Base-by-base conservation (phyloP, 1,284 basidiomycete species). In the Porodaedalea pini region DNA sequence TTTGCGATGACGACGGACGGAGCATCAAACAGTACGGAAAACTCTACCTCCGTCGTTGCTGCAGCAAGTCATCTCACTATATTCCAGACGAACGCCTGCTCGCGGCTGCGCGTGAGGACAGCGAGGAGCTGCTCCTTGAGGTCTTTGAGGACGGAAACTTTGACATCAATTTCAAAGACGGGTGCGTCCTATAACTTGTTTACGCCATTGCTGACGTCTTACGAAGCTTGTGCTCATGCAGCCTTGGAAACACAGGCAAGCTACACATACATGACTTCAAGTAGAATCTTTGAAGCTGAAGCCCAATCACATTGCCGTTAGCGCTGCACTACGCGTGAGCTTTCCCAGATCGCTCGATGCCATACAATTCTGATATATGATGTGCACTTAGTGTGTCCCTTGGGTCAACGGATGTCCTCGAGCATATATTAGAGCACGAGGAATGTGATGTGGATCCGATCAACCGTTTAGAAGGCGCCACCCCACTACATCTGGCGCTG, bases 371-470 rank as follows among this genome's bases (percentile, higher is more conserved):
- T 23, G 48, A 11, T 19, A 44, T 52, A 56, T 59, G 37, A 13
- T 19, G 11, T 21, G 10, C 32, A 34, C 51, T 13, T 63, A 83
- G 82, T 19, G 79, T 77, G 0, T 72, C 75, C n/a, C 62, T 82
- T 58, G 84, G 82, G 41, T 84, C 83, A 27, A 79, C 78, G 0
- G 77, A 79, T 27, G 83, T 88, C 37, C 76, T 92, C 4, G 88
- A 92, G 62, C 78, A 86, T 60, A 82, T 93, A 59, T 78, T 93
- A 31, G 81, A 81, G 6, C 77, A 85, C 65, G 88, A 92, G 7
- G 79, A 76, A 10, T 94, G 92, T 70, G 91, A 95, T 66, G 91
- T 94, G 53, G 92, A 95, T 68, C 80, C 85, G 17, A 77, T 84
- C 65, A 94, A 94, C 70, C 77, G 80, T 19, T 70, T 90, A 31